Evolutionary conservation across 805 yeast species (phyloP), one percentile per base, ranked within the genome.

Genomic region (Teunomyces gatunensis): DNA sequence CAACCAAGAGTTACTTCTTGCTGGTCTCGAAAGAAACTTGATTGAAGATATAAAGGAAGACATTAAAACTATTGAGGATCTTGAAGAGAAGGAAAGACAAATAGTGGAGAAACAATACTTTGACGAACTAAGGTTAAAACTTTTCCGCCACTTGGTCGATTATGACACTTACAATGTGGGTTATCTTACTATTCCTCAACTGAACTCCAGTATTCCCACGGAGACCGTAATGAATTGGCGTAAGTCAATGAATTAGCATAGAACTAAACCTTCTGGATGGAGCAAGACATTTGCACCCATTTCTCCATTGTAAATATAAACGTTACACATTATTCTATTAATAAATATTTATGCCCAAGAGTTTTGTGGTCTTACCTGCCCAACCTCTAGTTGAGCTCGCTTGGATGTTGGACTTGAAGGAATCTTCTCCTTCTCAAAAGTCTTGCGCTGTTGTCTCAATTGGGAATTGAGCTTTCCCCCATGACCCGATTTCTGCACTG

Each of bases 1-100:
- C 30, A 65, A 68, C 25, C 69, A 69, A 49, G 90, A 85, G 59
- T 58, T 84, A 30, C 65, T 81, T 2, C 62, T 71, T 39, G 76
- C 81, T 5, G 77, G 86, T 51, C 54, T 81, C 35, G 83, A 80
- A 50, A 71, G 90, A 47, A 83, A 81, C 23, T 61, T 85, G 39
- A 68, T 81, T 12, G 44, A 34, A 3, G 69, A 72, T 49, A 55
- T 71, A 50, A 64, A 50, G 48, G 45, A 36, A 46, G 63, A 57
- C 25, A 28, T 54, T 12, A 47, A 55, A 17, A 42, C 39, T 1
- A 45, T 73, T 54, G 71, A 68, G 5, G 49, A 47, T 1, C 50
- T 50, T n/a, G 54, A 51, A 33, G 56, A 54, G 46, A 39, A 44
- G 1, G 42, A 46, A 10, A 53, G 56, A 25, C n/a, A 48, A 2